phyloP scores from a whole-genome alignment of 2,329 filamentous ascomycete genomes.

The Pyrenochaeta sp. region DNA sequence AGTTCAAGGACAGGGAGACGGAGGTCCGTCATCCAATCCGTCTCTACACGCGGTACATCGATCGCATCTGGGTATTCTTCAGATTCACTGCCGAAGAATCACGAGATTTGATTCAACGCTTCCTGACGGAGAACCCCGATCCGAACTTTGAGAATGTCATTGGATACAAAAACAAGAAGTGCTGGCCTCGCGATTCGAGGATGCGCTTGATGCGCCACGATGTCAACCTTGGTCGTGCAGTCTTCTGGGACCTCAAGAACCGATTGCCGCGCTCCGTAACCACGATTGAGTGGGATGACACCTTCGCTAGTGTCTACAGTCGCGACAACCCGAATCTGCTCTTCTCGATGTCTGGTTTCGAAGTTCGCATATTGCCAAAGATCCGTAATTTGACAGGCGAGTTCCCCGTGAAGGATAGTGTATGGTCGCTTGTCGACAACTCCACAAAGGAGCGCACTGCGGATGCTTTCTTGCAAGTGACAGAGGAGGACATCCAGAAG shows the following conservation, averaged over 20 bases:
- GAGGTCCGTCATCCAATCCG: conserved; percentile 95
- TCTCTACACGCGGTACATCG: conserved; percentile 96
- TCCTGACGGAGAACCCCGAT: conserved; percentile 96
- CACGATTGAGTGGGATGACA: conserved; percentile 99
- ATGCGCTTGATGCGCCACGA: conserved; percentile 99
- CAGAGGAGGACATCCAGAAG: conserved; percentile 96
- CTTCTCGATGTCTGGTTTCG: conserved; percentile 98
- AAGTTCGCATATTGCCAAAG: conserved; percentile 95
- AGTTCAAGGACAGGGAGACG: conserved; percentile 92
- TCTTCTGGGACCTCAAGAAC: conserved; percentile 99
- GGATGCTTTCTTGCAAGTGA: conserved; percentile 96
- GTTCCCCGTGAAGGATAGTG: conserved; percentile 96
- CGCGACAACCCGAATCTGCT: conserved; percentile 96
- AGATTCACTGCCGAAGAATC: conserved; percentile 94
- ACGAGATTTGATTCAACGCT: conserved; percentile 93
- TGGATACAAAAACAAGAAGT: conserved; percentile 99
- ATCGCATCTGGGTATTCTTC: conserved; percentile 98
- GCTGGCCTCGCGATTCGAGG: conserved; percentile 95
- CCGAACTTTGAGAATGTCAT: conserved; percentile 99
- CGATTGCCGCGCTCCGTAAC: conserved; percentile 92
- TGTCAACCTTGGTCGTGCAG: conserved; percentile 94
- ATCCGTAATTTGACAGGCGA: conserved; percentile 96
- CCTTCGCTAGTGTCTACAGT: conserved; percentile 97
- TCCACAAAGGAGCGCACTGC: conserved; percentile 96
- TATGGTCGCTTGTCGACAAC: conserved; percentile 97